A percentile compares a stretch with the other conserved stretches of the same genome.
These are phyloP conservation scores for Neonectria coccinea DNA, from an alignment of 2,329 filamentous ascomycete species.

Conservation along the genomic window DNA sequence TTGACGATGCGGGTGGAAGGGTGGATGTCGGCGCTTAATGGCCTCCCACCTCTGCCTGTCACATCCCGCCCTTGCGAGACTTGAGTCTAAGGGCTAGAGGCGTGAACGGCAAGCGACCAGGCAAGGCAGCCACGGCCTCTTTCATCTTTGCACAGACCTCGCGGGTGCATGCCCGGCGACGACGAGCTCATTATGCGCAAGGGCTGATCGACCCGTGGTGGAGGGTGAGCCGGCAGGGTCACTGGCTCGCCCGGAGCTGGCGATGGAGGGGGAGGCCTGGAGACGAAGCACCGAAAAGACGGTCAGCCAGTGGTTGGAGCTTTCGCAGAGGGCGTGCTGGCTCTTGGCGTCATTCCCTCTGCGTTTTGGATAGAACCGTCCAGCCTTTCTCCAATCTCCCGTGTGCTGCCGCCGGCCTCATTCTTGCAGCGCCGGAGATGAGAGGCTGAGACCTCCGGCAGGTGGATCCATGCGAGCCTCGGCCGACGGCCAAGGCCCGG, in stretches of 20 bases:
- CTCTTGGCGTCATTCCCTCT: neutral
- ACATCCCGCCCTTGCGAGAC: constrained; percentile 20
- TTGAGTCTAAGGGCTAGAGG: constrained; percentile 8
- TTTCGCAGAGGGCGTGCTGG: neutral
- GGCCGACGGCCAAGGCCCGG: constrained; percentile 8
- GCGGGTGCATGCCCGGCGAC: constrained; percentile 23
- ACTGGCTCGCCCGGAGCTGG: constrained; percentile 3
- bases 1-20: constrained; percentile 38
- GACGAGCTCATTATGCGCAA: constrained; percentile 33
- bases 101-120: constrained; percentile 17
- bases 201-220: constrained; percentile 35
- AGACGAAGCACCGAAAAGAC: constrained; percentile 29
- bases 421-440: constrained; percentile 9
- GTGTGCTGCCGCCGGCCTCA: neutral
- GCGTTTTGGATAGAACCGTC: neutral
- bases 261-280: neutral
- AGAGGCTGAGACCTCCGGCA: constrained; percentile 12
- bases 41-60: constrained; percentile 29
- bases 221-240: constrained; percentile 18
- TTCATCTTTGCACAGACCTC: constrained; percentile 24
- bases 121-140: constrained; percentile 26
- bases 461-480: constrained; percentile 13
- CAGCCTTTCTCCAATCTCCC: neutral
- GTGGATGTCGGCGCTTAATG: constrained; percentile 46
- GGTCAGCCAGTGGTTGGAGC: constrained; percentile 22